Evolutionary conservation across 371 early-diverging fungal genomes (phyloP), one percentile per base, ranked within the genome.

Genomic region (Haplosporangium sp.): DNA sequence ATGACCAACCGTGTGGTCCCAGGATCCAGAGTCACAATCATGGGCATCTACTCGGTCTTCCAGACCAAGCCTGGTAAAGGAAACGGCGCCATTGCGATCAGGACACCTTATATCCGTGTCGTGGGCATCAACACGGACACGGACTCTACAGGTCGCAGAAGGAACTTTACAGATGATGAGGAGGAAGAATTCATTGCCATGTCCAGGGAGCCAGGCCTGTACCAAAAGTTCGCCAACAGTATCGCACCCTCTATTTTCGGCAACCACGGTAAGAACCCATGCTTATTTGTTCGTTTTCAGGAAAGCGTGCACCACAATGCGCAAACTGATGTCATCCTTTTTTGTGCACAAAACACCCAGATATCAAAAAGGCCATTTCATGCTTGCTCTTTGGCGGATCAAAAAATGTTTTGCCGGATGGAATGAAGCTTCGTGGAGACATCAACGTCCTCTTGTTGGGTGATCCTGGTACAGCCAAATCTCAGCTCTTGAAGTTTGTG

Each of bases 401-500:
- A 16, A 94, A 94, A 77, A 97, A 98, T 81, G 82, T 93, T 1
- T 86, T 99, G 18, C 97, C 98, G 1, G 99, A 99, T 81, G 96
- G 98, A 46, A 96, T 99, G 93, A 88, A 93, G 46, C 84, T 99
- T 45, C 88, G 99, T 83, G 99, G 99, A 66, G 99, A 99, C 81
- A 98, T 99, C 71, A 99, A 99, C 84, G 98, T 99, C 21, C 86
- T 99, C 41, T 86, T 99, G 69, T 84, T 99, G n/a, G 99, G 98
- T 80, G 99, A 99, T 87, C 99, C 99, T 4, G 99, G 99, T 72
- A 97, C 99, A 40, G 99, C 99, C 62, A 99, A 99, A 84, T 94
- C 94, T 16, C 99, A 99, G 84, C 84, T 99, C 72, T 89, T 99
- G 41, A 99, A 99, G 87, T 99, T 99, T 88, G 95, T 97, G 20